These are phyloP conservation scores for Aureobasidium leucospermi DNA, from an alignment of 2,329 filamentous ascomycete species.

Conservation along the genomic window DNA sequence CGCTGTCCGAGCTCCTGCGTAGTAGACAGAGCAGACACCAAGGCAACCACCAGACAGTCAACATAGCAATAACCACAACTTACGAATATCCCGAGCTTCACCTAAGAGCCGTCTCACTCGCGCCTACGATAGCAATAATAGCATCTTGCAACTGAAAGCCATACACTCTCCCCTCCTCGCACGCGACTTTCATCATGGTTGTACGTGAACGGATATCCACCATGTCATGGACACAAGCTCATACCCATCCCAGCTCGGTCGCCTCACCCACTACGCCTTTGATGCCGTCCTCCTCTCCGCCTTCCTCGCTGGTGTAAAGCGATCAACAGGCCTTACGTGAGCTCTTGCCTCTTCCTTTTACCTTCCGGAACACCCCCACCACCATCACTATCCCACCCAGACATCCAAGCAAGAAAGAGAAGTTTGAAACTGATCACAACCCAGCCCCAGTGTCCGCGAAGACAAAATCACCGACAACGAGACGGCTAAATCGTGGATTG, in stretches of 20 bases:
- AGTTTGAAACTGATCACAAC: slow-evolving; percentile 18
- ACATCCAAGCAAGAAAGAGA: neutral
- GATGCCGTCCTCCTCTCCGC: slow-evolving; percentile 93
- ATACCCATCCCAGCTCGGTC: slow-evolving; percentile 68
- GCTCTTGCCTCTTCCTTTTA: slow-evolving; percentile 32
- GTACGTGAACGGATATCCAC: slow-evolving; percentile 42
- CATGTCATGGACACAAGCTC: slow-evolving; percentile 45
- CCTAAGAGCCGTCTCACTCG: neutral
- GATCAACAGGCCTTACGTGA: slow-evolving; percentile 96
- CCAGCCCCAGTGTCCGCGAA: slow-evolving; percentile 73
- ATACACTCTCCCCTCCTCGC: neutral
- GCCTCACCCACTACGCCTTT: slow-evolving; percentile 89
- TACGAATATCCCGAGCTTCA: neutral
- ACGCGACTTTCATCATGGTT: slow-evolving; percentile 12
- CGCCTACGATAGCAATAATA: neutral
- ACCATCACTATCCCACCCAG: slow-evolving; percentile 14
- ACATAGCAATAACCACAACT: neutral
- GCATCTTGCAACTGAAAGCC: neutral
- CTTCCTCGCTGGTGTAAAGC: slow-evolving; percentile 93
- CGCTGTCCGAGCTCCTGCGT: neutral
- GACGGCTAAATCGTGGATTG: slow-evolving; percentile 56
- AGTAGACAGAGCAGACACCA: neutral
- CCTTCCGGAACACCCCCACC: neutral
- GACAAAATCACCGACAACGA: slow-evolving; percentile 69
- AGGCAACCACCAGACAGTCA: neutral